Conservation (phyloP, 805 yeast genomes). For the Middelhovenomyces tepae region DNA sequence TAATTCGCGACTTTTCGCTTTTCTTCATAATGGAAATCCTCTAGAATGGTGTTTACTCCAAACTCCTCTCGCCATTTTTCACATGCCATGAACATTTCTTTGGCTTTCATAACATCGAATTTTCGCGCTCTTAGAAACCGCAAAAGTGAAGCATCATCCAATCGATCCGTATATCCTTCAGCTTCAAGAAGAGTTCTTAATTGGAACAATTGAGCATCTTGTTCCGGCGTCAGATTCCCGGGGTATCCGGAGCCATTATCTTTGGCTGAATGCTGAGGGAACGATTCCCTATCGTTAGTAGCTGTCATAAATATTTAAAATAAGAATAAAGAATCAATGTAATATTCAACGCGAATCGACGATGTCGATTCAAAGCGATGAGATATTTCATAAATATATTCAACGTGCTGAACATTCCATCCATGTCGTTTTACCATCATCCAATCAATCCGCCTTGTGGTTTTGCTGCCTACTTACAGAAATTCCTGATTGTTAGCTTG, state of each 20-base stretch:
- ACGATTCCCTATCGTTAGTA: constrained; percentile 37
- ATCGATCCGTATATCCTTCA: constrained; percentile 63
- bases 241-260: constrained; percentile 68
- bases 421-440: constrained; percentile 1
- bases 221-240: constrained; percentile 66
- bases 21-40: constrained; percentile 87
- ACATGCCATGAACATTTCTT: constrained; percentile 74
- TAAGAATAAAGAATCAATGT: background rate
- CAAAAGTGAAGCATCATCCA: constrained; percentile 74
- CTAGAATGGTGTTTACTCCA: constrained; percentile 78
- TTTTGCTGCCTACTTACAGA: no score
- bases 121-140: constrained; percentile 93
- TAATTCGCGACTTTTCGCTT: constrained; percentile 79
- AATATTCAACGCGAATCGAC: background rate
- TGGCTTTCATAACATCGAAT: constrained; percentile 74
- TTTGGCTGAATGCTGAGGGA: constrained; percentile 60
- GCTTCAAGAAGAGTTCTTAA: constrained; percentile 50
- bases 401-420: background rate
- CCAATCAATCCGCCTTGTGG: no score
- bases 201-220: constrained; percentile 48
- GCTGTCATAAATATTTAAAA: background rate
- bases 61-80: constrained; percentile 87
- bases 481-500: background rate
- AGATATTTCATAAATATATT: background rate
- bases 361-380: background rate